Evolutionary conservation across 768 basidiomycete species (phyloP), one percentile per base, ranked within the genome.

Genomic region (Pleurotus sapidus): DNA sequence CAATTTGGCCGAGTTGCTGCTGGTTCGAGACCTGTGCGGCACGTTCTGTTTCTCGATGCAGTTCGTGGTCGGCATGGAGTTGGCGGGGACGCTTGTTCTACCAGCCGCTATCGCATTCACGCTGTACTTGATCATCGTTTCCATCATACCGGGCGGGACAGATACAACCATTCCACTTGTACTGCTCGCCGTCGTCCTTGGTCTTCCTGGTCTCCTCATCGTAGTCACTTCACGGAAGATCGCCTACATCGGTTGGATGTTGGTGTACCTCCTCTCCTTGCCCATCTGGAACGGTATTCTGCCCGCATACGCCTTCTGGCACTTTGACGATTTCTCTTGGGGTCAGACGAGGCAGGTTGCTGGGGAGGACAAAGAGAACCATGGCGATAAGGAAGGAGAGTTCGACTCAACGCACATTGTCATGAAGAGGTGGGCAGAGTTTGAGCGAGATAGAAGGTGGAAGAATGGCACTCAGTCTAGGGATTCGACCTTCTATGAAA

Each of bases 41-140:
- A 98, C 95, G 2, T 99, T 98, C 87, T 99, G 97, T 78, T 98
- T 99, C 84, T 95, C 93, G 9, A 98, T 98, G 96, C 95, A 97
- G 77, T 98, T 98, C 68, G 94, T 98, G 63, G 93, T 96, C 37
- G 95, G 90, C 69, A 99, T 99, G 95, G 97, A 99, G 69, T 79
- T 99, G 61, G 86, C 91, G 59, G 96, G 96, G 68, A 98, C 97
- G 2, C 82, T 99, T 60, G 96, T 98, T 25, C 79, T 98, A 20
- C 97, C 97, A 18, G 97, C 95, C 40, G 96, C 97, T 60, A 98
- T 98, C 75, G 84, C 92, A 39, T 98, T 99, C 80, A 98, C 97
- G 1, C 72, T 96, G 51, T 97, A 96, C 72, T 87, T 98, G 66
- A 87, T 98, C 75, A 82, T 98, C 70, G 76, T 82, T 59, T 87